Evolutionary conservation across 164 flowering plant species (phyloP).

Genomic region (Vitis amurensis): DNA sequence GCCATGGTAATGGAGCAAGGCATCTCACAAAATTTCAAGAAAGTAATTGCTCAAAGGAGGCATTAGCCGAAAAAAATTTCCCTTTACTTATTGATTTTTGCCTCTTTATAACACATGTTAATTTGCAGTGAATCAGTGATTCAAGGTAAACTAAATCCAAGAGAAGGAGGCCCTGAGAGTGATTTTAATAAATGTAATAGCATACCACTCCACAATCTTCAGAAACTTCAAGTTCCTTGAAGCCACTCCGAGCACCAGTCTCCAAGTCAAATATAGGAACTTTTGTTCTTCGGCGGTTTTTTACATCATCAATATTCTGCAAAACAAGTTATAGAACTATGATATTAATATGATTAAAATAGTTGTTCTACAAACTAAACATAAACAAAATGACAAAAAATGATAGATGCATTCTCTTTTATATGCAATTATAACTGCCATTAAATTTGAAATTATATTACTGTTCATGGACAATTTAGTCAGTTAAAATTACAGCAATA

Average conservation of each 20-base stretch:
- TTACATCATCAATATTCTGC: slow-evolving; percentile 91
- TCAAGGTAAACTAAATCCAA: not conserved
- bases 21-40: too few species aligned
- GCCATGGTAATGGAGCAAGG: too few species aligned
- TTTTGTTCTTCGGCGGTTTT: slow-evolving; percentile 68
- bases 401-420: too few species aligned
- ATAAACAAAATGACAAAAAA: too few species aligned
- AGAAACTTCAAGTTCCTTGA: slow-evolving; percentile 87
- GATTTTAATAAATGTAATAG: slow-evolving; percentile 8
- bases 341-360: not conserved
- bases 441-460: too few species aligned
- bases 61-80: not conserved
- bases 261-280: slow-evolving; percentile 93
- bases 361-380: not conserved
- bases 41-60: not conserved
- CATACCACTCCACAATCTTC: slow-evolving; percentile 98
- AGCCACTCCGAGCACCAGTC: slow-evolving; percentile 81
- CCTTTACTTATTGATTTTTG: not conserved
- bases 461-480: too few species aligned
- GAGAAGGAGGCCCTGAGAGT: slow-evolving; percentile 2
- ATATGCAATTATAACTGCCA: too few species aligned
- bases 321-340: slow-evolving; percentile 14
- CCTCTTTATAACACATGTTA: not conserved
- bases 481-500: too few species aligned
- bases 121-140: not conserved